phyloP scores from a whole-genome alignment of 2,329 filamentous ascomycete species.

The Colletotrichum sp. region DNA sequence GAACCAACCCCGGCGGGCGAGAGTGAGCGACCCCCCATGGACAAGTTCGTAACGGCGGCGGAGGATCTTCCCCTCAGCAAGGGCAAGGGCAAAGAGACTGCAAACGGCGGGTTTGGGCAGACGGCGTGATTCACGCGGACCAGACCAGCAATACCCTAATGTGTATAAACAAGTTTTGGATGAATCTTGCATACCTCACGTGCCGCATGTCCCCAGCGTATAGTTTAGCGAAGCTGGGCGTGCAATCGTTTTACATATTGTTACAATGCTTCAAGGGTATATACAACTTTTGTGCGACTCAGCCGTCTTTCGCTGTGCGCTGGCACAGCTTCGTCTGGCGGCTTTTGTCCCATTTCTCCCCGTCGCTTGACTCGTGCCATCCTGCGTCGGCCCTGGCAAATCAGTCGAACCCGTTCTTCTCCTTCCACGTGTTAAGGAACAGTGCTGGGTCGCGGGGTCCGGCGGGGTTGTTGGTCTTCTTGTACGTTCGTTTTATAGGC shows the following conservation, averaged over 20 bases:
- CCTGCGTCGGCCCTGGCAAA: neutral
- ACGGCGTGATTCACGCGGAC: neutral
- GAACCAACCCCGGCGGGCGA: neutral
- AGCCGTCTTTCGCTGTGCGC: neutral
- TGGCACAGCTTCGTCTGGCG: neutral
- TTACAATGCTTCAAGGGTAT: slow-evolving; percentile 19
- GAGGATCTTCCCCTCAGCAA: slow-evolving; percentile 41
- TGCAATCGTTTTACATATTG: slow-evolving; percentile 12
- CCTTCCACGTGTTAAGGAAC: slow-evolving; percentile 72
- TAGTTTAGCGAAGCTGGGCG: neutral
- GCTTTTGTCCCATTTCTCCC: neutral
- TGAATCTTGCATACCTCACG: neutral
- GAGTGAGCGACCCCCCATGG: slow-evolving; percentile 45
- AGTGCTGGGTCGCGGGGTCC: slow-evolving; percentile 66
- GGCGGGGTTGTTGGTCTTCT: slow-evolving; percentile 57
- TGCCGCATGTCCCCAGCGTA: neutral
- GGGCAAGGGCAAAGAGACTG: slow-evolving; percentile 13
- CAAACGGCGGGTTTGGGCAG: neutral
- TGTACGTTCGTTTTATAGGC: slow-evolving; percentile 38
- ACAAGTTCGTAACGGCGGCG: slow-evolving; percentile 61
- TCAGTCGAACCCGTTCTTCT: slow-evolving; percentile 67
- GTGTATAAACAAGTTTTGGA: neutral
- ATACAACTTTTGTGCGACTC: slow-evolving; percentile 7
- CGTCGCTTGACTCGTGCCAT: neutral
- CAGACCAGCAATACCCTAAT: neutral